Conservation (phyloP, 2,329 filamentous ascomycete species). For the Fusarium sp. region DNA sequence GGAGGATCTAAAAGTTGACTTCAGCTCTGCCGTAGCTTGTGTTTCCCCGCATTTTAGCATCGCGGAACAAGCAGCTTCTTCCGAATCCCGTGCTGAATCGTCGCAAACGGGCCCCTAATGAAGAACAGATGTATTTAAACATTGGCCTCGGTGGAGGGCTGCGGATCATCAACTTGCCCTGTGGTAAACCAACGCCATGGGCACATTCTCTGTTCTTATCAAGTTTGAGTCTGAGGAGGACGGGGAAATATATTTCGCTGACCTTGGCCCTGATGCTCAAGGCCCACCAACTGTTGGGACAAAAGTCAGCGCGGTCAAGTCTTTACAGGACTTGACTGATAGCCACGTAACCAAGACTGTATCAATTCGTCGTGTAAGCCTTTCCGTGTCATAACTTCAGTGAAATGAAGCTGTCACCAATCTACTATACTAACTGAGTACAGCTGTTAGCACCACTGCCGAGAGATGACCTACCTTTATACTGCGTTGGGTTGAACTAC, state of each 20-base stretch:
- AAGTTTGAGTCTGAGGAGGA: background rate
- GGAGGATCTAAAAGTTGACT: background rate
- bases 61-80: background rate
- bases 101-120: fast-evolving
- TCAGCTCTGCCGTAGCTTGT: background rate
- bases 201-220: background rate
- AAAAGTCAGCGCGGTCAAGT: background rate
- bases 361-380: background rate
- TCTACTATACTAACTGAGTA: background rate
- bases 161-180: background rate
- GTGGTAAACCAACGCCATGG: background rate
- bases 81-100: background rate
- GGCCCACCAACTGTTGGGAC: background rate
- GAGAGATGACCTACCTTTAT: background rate
- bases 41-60: background rate
- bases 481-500: background rate
- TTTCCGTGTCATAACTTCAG: background rate
- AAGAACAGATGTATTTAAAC: background rate
- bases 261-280: background rate
- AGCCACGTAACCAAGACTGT: background rate
- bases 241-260: background rate
- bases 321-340: background rate
- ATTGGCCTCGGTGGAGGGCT: fast-evolving
- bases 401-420: background rate
- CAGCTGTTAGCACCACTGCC: background rate